Percentiles rank a stretch among this genome's conserved stretches.
phyloP scores from a whole-genome alignment of 2,329 filamentous ascomycete species.

The Aureobasidium sp. region DNA sequence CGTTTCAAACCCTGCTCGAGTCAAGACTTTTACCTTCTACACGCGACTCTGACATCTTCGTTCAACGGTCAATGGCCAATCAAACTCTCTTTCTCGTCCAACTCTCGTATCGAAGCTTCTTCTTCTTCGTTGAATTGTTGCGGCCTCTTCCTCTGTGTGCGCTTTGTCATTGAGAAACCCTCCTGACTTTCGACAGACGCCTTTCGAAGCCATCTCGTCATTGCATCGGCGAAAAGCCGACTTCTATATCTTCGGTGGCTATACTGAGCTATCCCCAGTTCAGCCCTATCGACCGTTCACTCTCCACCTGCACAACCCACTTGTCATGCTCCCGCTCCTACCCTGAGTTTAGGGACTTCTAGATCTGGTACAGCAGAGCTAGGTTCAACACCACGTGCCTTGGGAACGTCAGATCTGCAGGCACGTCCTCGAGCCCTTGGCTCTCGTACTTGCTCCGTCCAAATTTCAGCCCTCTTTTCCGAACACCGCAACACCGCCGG shows the following conservation, averaged over 20 bases:
- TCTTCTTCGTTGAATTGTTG: not conserved
- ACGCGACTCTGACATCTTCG: not conserved
- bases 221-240: not conserved
- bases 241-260: not conserved
- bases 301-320: not conserved
- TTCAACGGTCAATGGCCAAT: conserved; percentile 9
- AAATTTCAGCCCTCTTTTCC: not conserved
- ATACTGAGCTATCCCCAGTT: not conserved
- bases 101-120: not conserved
- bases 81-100: conserved; percentile 2
- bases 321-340: conserved; percentile 5
- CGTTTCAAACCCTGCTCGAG: conserved; percentile 2
- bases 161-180: not conserved
- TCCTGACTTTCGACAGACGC: not conserved
- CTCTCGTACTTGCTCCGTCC: not conserved
- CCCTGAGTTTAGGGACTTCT: not conserved
- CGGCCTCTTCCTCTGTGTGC: not conserved
- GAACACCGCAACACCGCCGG: not conserved
- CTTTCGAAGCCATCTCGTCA: not conserved
- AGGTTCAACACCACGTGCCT: not conserved
- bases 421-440: not conserved
- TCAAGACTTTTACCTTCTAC: not conserved
- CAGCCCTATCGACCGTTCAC: conserved; percentile 7
- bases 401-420: conserved; percentile 1
- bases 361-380: not conserved